Conservation (phyloP, 163 green algal species). For the Chlorella variabilis region DNA sequence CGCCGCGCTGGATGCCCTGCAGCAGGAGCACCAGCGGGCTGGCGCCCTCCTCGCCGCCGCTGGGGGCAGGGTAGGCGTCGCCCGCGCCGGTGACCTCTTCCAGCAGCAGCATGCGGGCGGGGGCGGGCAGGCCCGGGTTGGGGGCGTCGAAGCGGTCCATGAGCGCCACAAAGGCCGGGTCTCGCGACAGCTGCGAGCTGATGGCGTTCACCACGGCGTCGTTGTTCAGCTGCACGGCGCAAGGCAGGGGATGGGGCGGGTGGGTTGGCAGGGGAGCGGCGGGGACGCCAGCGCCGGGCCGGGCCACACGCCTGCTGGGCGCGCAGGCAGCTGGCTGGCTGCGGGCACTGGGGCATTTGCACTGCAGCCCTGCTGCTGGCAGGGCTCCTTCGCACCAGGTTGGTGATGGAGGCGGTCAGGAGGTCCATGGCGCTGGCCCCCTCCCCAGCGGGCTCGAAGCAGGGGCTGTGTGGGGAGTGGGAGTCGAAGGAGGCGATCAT, state of each 20-base stretch:
- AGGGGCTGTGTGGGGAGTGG: background rate
- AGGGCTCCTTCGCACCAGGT: background rate
- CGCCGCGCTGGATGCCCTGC: background rate
- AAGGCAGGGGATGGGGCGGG: background rate
- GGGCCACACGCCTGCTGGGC: too few relatives aligned
- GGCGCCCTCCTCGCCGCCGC: background rate
- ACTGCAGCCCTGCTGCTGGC: too few relatives aligned
- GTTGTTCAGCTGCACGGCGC: constrained; percentile 9
- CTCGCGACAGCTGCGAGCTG: background rate
- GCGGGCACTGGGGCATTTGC: too few relatives aligned
- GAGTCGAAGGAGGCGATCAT: background rate
- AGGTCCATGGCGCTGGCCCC: background rate
- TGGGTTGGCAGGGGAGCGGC: background rate
- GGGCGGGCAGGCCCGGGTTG: background rate
- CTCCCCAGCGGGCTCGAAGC: background rate
- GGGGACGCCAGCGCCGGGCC: too few relatives aligned
- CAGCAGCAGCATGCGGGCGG: constrained; percentile 7
- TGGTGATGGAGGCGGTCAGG: background rate
- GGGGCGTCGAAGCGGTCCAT: background rate
- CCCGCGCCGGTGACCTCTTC: too few relatives aligned
- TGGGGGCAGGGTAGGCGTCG: too few relatives aligned
- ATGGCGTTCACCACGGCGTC: background rate
- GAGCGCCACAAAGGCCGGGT: constrained; percentile 10
- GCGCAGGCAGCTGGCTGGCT: too few relatives aligned
- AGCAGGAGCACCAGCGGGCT: constrained; percentile 4